Percentiles rank a stretch among this genome's conserved stretches.
phyloP scores from a whole-genome alignment of 1,139 yeast genomes.

The Blastobotrys persicus region DNA sequence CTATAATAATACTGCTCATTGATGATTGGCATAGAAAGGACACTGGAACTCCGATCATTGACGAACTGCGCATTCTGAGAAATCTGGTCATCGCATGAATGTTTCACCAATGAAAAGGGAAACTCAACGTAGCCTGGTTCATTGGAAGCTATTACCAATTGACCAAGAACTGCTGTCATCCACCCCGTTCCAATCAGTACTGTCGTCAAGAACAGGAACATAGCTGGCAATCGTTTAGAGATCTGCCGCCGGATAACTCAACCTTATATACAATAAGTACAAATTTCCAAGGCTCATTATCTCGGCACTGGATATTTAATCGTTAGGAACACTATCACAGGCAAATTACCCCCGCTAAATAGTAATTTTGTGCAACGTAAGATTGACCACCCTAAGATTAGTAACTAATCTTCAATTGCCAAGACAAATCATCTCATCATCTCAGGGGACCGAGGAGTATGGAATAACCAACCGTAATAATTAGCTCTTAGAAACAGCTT shows the following conservation, averaged over 20 bases:
- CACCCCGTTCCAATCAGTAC: not conserved
- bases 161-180: not conserved
- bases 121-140: conserved; percentile 3
- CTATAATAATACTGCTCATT: conserved; percentile 37
- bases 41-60: conserved; percentile 10
- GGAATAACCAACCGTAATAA: too few species aligned
- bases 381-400: not conserved
- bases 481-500: too few species aligned
- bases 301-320: not conserved
- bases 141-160: not conserved
- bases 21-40: conserved; percentile 12
- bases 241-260: not conserved
- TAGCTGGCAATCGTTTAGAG: not conserved
- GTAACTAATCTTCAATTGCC: not conserved
- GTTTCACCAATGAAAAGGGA: conserved; percentile 2
- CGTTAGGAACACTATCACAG: too few species aligned
- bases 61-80: not conserved
- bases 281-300: not conserved
- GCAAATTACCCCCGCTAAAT: too few species aligned
- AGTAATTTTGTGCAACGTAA: too few species aligned
- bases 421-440: too few species aligned
- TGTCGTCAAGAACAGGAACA: too few species aligned
- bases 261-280: not conserved
- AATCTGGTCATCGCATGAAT: not conserved
- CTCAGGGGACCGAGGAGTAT: not conserved